Conservation (phyloP, 2,329 filamentous ascomycete species). For the Cladosporium sp. region DNA sequence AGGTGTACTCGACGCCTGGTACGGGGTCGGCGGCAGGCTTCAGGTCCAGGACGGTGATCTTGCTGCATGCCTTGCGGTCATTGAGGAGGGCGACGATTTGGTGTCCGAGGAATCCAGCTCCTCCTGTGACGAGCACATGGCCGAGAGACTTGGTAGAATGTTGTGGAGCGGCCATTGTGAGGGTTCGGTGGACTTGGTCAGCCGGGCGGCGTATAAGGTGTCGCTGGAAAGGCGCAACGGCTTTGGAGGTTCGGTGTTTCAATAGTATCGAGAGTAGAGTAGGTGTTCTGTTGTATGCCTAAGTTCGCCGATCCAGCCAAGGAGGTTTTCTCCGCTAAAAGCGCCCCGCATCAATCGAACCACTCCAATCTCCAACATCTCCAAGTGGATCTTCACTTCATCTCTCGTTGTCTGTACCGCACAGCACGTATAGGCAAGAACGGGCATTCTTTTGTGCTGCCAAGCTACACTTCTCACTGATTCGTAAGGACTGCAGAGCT, state of each 20-base stretch:
- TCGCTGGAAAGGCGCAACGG: not conserved
- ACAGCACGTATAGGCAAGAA: too few species aligned
- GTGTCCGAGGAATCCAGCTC: slow-evolving; percentile 49
- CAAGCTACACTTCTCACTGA: too few species aligned
- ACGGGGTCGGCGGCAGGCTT: slow-evolving; percentile 38
- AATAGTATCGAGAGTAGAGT: too few species aligned
- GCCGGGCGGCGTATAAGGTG: not conserved
- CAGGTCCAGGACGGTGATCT: slow-evolving; percentile 46
- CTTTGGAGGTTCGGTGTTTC: too few species aligned
- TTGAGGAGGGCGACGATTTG: slow-evolving; percentile 48
- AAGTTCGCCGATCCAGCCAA: not conserved
- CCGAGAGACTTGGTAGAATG: slow-evolving; percentile 32
- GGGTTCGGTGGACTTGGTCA: not conserved
- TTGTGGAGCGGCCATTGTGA: slow-evolving; percentile 7
- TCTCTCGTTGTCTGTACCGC: too few species aligned
- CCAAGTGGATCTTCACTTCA: too few species aligned
- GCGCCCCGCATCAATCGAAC: not conserved
- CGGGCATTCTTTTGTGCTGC: too few species aligned
- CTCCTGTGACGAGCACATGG: slow-evolving; percentile 47
- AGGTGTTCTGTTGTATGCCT: too few species aligned
- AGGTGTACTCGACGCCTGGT: slow-evolving; percentile 44
- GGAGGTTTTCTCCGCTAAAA: not conserved
- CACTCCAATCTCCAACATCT: not conserved
- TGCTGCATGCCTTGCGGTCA: slow-evolving; percentile 37
- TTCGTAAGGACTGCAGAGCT: too few species aligned